These are phyloP conservation scores for Rubus idaeus DNA, from an alignment of 306 rosid genomes.

Conservation along the genomic window DNA sequence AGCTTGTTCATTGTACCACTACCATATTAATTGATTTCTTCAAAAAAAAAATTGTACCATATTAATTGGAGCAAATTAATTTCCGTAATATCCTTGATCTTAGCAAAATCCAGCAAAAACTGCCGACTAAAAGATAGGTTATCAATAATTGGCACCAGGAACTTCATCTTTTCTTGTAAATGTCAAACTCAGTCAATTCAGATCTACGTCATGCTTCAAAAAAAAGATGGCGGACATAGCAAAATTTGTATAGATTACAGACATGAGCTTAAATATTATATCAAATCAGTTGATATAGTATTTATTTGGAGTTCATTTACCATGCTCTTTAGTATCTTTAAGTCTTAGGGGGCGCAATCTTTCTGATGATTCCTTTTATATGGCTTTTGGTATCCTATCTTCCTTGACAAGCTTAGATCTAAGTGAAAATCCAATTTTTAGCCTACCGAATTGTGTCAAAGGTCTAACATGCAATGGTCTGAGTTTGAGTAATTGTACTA, in stretches of 20 bases:
- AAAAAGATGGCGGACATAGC: neutral
- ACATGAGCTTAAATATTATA: neutral
- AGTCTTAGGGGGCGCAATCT: neutral
- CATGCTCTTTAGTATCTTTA: neutral
- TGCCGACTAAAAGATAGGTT: neutral
- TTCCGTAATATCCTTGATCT: too few species aligned
- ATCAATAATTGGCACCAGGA: neutral
- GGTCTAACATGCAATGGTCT: neutral
- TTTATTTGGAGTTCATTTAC: neutral
- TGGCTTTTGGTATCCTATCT: neutral
- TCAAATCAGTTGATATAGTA: too few species aligned
- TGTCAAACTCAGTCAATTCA: neutral
- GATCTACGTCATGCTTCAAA: neutral
- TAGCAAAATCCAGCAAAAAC: too few species aligned
- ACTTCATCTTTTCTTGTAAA: neutral
- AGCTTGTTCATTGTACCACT: too few species aligned
- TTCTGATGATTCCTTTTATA: neutral
- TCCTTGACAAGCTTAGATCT: neutral
- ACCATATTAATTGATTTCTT: too few species aligned
- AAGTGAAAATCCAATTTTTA: neutral
- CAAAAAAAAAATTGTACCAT: too few species aligned
- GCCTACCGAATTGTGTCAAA: neutral
- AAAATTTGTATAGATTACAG: neutral
- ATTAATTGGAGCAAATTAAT: too few species aligned
- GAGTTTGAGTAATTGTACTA: accelerated